Evolutionary conservation across 2,329 filamentous ascomycete species (phyloP).

Genomic region (Dichotomopilus funicola): DNA sequence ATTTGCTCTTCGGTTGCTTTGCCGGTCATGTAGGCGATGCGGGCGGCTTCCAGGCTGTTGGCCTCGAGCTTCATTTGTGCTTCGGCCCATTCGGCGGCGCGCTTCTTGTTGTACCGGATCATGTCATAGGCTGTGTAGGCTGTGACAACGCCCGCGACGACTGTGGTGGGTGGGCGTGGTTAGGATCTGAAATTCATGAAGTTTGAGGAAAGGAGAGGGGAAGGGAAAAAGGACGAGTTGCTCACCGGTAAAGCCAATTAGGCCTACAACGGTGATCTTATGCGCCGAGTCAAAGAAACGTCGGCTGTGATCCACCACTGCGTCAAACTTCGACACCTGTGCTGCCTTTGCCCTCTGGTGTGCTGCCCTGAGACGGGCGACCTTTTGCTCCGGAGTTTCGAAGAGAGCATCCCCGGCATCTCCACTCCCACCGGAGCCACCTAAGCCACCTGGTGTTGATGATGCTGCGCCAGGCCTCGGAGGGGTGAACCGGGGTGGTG

Average conservation of each 20-base stretch:
- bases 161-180: constrained; percentile 5
- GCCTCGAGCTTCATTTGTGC: constrained; percentile 47
- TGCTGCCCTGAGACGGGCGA: constrained; percentile 60
- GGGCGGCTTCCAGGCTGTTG: constrained; percentile 50
- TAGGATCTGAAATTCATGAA: not conserved
- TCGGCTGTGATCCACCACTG: constrained; percentile 41
- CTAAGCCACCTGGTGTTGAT: not conserved
- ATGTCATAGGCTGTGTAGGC: constrained; percentile 56
- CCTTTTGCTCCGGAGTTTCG: constrained; percentile 64
- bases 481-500: constrained; percentile 21
- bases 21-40: constrained; percentile 54
- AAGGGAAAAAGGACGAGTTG: not conserved
- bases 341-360: constrained; percentile 60
- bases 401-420: constrained; percentile 22
- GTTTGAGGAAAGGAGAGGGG: not conserved
- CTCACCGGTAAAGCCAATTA: constrained; percentile 53
- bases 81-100: constrained; percentile 52
- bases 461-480: not conserved
- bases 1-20: constrained; percentile 51
- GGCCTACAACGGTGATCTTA: constrained; percentile 46
- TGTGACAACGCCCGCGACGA: constrained; percentile 47
- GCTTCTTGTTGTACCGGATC: constrained; percentile 54
- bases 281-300: constrained; percentile 51
- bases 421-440: constrained; percentile 8
- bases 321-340: constrained; percentile 47